Evolutionary conservation across 805 yeast species (phyloP).

Genomic region (Candida methanosorbosa): DNA sequence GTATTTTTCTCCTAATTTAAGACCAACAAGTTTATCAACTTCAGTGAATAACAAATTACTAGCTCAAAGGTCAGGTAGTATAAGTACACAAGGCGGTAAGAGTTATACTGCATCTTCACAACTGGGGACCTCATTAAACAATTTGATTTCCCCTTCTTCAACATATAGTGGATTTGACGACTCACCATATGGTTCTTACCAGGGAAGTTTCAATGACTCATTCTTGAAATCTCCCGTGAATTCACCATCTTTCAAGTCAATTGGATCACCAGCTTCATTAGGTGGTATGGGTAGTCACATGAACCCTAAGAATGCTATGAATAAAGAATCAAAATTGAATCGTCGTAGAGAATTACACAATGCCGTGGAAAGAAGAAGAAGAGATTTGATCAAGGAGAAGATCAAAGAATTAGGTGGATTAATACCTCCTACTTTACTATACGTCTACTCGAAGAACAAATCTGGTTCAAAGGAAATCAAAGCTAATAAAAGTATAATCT

Average conservation of each 20-base stretch:
- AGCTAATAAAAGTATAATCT: slow-evolving; percentile 76
- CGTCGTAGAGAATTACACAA: slow-evolving; percentile 86
- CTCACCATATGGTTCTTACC: slow-evolving; percentile 27
- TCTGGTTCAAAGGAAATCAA: slow-evolving; percentile 47
- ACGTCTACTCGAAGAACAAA: slow-evolving; percentile 23
- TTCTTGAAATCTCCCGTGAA: slow-evolving; percentile 25
- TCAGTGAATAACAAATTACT: slow-evolving; percentile 5
- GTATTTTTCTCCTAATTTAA: slow-evolving; percentile 21
- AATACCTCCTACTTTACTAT: slow-evolving; percentile 68
- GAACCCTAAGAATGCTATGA: slow-evolving; percentile 26
- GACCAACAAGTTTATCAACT: slow-evolving; percentile 10
- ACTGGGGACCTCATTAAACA: slow-evolving; percentile 22
- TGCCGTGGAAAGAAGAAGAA: slow-evolving; percentile 86
- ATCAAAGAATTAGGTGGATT: slow-evolving; percentile 75
- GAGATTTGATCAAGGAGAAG: slow-evolving; percentile 85
- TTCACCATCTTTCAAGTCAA: slow-evolving; percentile 24
- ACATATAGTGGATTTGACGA: slow-evolving; percentile 25
- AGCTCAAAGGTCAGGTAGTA: slow-evolving; percentile 11
- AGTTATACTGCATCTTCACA: slow-evolving; percentile 20
- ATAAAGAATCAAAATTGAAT: slow-evolving; percentile 63
- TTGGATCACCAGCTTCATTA: slow-evolving; percentile 24
- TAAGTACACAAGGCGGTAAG: slow-evolving; percentile 16
- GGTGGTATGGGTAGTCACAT: slow-evolving; percentile 17
- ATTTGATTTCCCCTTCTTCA: slow-evolving; percentile 24
- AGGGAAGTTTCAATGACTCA: slow-evolving; percentile 20